phyloP scores from a whole-genome alignment of 2,329 filamentous ascomycete genomes.

The Cytospora mali region DNA sequence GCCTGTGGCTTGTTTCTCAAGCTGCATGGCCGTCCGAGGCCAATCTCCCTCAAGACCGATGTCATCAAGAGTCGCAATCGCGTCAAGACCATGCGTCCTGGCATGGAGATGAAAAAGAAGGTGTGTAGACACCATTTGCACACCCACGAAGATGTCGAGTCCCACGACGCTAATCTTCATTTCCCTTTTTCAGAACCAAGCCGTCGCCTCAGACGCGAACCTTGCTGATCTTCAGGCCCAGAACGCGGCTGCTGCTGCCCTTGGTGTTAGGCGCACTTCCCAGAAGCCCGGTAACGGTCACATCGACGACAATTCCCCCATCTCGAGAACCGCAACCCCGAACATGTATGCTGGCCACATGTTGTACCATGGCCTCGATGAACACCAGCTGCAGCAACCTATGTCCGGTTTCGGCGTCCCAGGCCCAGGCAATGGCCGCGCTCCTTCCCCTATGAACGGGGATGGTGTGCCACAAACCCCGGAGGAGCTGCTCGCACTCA shows the following conservation, averaged over 20 bases:
- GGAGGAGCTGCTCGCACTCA: slow-evolving; percentile 77
- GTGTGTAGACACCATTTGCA: slow-evolving; percentile 48
- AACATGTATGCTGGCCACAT: slow-evolving; percentile 74
- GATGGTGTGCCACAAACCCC: slow-evolving; percentile 75
- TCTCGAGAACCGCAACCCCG: slow-evolving; percentile 79
- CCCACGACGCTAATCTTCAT: slow-evolving; percentile 24
- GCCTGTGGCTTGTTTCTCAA: slow-evolving; percentile 97
- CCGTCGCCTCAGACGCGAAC: slow-evolving; percentile 52
- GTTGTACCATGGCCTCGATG: slow-evolving; percentile 77
- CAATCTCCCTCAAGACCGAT: slow-evolving; percentile 97
- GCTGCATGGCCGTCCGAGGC: slow-evolving; percentile 88
- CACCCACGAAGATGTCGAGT: slow-evolving; percentile 17
- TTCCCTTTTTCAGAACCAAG: slow-evolving; percentile 39
- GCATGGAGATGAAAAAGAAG: slow-evolving; percentile 82
- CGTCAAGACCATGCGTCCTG: slow-evolving; percentile 83
- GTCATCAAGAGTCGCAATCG: slow-evolving; percentile 99
- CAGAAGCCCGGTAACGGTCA: slow-evolving; percentile 74
- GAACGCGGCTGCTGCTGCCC: slow-evolving; percentile 54
- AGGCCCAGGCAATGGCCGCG: slow-evolving; percentile 56
- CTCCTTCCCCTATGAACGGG: slow-evolving; percentile 53
- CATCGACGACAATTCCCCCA: slow-evolving; percentile 75
- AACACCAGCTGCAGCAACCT: slow-evolving; percentile 66
- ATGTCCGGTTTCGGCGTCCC: slow-evolving; percentile 53
- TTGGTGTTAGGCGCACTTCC: slow-evolving; percentile 60
- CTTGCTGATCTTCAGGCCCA: slow-evolving; percentile 60